These are phyloP conservation scores for Dendrobium chrysotoxum DNA, from an alignment of 106 monocot genomes.

Conservation along the genomic window DNA sequence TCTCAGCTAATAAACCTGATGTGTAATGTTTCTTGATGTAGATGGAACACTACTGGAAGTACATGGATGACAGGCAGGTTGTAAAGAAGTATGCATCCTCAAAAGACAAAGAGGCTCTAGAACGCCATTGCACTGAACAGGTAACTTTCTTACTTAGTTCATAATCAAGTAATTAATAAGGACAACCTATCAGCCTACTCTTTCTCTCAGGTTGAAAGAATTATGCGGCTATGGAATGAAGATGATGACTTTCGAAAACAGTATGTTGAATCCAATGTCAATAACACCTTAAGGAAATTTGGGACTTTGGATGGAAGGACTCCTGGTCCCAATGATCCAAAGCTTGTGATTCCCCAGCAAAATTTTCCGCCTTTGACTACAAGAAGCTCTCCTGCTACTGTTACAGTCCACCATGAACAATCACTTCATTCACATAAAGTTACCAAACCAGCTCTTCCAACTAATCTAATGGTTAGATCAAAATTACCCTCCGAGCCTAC, in stretches of 20 bases:
- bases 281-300: conserved; percentile 60
- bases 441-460: conserved; percentile 10
- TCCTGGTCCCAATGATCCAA: conserved; percentile 49
- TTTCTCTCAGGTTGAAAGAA: conserved; percentile 45
- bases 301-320: conserved; percentile 64
- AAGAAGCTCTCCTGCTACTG: not conserved
- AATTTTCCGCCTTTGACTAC: conserved; percentile 8
- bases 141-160: not conserved
- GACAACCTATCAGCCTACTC: not conserved
- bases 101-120: not conserved
- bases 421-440: not conserved
- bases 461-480: conserved; percentile 11
- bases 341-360: conserved; percentile 12
- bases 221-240: conserved; percentile 84
- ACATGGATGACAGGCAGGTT: conserved; percentile 7
- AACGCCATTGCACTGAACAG: conserved; percentile 8
- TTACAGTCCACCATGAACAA: conserved; percentile 8
- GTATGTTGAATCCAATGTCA: conserved; percentile 58
- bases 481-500: conserved; percentile 21
- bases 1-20: not conserved
- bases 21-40: not conserved
- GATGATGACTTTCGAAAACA: conserved; percentile 58
- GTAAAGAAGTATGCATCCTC: conserved; percentile 3
- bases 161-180: not conserved
- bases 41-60: conserved; percentile 10